A percentile compares a stretch with the other conserved stretches of the same genome.
Conservation (phyloP, 1,284 basidiomycete species). For the Neonothopanus nambi region DNA sequence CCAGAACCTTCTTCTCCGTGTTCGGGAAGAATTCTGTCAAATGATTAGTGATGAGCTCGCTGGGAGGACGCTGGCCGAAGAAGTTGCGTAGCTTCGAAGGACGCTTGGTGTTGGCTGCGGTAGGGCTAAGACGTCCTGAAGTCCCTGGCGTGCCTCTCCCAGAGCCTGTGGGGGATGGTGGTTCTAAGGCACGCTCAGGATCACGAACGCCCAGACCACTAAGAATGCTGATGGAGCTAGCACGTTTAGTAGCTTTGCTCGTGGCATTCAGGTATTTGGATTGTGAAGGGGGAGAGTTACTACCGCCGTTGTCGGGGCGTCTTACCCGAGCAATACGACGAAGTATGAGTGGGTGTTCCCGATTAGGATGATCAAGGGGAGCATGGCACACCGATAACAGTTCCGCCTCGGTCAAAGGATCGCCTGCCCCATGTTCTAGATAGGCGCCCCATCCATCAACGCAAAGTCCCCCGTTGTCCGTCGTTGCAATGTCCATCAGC, state of each 20-base stretch:
- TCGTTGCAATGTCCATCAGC: conserved; percentile 50
- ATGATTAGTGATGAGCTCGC: conserved; percentile 96
- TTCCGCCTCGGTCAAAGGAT: conserved; percentile 81
- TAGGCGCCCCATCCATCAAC: conserved; percentile 91
- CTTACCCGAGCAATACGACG: conserved; percentile 49
- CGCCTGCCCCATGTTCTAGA: conserved; percentile 63
- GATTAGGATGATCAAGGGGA: conserved; percentile 76
- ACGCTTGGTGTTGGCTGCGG: conserved; percentile 39
- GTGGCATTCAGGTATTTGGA: conserved; percentile 35
- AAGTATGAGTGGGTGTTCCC: conserved; percentile 83
- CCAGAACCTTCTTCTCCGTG: conserved; percentile 86
- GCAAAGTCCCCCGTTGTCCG: conserved; percentile 65
- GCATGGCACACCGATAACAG: conserved; percentile 86
- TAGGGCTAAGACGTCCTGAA: conserved; percentile 32
- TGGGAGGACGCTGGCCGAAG: conserved; percentile 96
- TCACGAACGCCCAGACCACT: conserved; percentile 86
- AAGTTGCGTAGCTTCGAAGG: conserved; percentile 89
- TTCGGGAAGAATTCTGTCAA: conserved; percentile 95
- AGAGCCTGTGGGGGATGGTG: conserved; percentile 41
- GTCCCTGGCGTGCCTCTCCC: conserved; percentile 9
- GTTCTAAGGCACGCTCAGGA: conserved; percentile 62
- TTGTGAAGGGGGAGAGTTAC: conserved; percentile 28
- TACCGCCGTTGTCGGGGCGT: conserved; percentile 41
- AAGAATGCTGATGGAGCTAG: conserved; percentile 92
- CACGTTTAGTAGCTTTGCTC: conserved; percentile 81